These are phyloP conservation scores for Aspergillus sp. DNA, from an alignment of 2,329 filamentous ascomycete species.

Conservation along the genomic window DNA sequence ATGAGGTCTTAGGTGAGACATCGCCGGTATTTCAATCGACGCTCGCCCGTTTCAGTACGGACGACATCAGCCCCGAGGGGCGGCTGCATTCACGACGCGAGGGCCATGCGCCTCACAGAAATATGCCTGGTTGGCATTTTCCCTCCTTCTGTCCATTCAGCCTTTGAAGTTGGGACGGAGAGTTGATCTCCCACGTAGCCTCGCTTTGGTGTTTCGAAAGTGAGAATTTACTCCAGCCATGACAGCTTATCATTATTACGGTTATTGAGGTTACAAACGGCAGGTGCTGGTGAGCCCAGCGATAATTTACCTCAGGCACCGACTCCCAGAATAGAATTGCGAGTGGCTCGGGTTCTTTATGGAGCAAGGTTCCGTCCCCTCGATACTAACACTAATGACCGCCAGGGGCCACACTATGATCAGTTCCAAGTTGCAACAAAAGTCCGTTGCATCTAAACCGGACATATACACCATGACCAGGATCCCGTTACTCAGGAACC, in stretches of 20 bases:
- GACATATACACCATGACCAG: background rate
- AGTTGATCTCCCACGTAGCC: background rate
- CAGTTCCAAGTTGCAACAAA: too few relatives aligned
- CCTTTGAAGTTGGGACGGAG: background rate
- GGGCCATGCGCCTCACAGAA: background rate
- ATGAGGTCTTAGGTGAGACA: background rate
- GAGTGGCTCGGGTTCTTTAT: too few relatives aligned
- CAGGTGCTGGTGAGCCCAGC: background rate
- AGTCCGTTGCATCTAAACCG: background rate
- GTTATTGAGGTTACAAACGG: background rate
- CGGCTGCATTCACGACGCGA: background rate
- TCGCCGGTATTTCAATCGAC: background rate
- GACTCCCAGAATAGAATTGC: background rate
- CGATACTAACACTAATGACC: too few relatives aligned
- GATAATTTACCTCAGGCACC: background rate
- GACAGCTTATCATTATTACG: too few relatives aligned
- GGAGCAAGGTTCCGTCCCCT: too few relatives aligned
- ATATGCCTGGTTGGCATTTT: background rate
- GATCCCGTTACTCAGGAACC: background rate
- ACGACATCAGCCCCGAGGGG: background rate
- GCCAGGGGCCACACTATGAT: too few relatives aligned
- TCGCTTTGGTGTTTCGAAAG: background rate
- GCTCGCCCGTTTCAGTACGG: background rate
- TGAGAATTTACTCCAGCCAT: too few relatives aligned
- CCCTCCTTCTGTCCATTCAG: background rate